Base-by-base conservation (phyloP, 352 stramenopile genomes). In the Pythium myriotylum region DNA sequence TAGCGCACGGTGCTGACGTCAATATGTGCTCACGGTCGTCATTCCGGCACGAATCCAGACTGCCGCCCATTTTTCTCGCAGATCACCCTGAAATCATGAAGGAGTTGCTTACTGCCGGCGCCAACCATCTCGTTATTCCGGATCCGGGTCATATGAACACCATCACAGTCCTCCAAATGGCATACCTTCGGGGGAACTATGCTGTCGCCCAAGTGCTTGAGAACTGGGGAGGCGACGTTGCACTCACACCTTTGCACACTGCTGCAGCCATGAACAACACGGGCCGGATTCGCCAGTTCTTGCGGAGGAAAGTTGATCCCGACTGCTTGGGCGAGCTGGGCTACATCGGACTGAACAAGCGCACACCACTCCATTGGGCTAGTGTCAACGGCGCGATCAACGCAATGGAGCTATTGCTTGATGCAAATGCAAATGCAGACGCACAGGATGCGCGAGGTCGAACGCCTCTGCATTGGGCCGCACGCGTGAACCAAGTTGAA, bases 101-200 rank as follows among this genome's bases (percentile, higher is more conserved):
- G 32, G 80, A 86, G 13, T 42, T 93, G 48, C 69, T 94, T 3
- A 65, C 72, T 7, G 72, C 79, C 22, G 76, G 86, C 7, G 86
- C 84, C 1, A 92, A 94, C 54, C 81, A 90, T 50, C 71, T 94
- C 6, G 83, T 83, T 14, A 90, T 94, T 41, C 86, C 86, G 0
- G 84, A 92, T 57, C 80, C 86, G 13, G 86, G 86, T 8, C 84
- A 91, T 43, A 88, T 89, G 74, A 94, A 94, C 53, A 92, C 83
- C n/a, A 84, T 94, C 47, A 92, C 86, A 2, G 86, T 91, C 32
- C 67, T 94, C 3, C 83, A 94, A 55, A 68, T 92, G 9, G 86
- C 84, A 10, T 94, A 94, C 66, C 45, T 92, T 27, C 77, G 84
- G 22, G 77, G 84, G 14, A 92, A 93, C 64, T 94, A 93, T 51